Conservation (phyloP, 2,329 filamentous ascomycete species). For the Chaetoscypha palmicola region DNA sequence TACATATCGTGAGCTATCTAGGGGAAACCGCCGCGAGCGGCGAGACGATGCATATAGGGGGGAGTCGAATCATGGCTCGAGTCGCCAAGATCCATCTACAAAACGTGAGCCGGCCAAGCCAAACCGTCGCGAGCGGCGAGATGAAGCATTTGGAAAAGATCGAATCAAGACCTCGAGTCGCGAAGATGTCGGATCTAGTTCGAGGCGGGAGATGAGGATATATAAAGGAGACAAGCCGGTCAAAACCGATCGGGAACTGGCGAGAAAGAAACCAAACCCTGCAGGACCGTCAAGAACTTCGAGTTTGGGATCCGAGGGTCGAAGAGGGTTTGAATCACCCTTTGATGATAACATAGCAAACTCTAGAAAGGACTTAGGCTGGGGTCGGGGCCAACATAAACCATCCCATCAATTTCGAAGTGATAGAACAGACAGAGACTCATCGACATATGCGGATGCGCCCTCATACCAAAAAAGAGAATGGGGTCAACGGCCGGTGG, state of each 20-base stretch:
- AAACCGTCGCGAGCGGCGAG: too few relatives aligned
- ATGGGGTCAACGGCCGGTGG: neutral
- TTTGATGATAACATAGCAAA: conserved; percentile 5
- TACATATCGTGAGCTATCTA: too few relatives aligned
- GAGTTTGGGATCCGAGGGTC: neutral
- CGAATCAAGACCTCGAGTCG: too few relatives aligned
- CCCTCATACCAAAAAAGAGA: neutral
- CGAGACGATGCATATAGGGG: too few relatives aligned
- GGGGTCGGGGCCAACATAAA: neutral
- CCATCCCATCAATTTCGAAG: neutral
- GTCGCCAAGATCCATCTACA: too few relatives aligned
- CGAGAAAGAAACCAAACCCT: conserved; percentile 9
- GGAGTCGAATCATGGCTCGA: too few relatives aligned
- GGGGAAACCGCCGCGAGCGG: too few relatives aligned
- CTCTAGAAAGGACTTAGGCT: neutral
- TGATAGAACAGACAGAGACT: neutral
- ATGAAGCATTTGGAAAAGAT: too few relatives aligned
- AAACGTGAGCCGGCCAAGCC: too few relatives aligned
- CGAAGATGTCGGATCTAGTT: too few relatives aligned
- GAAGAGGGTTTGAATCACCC: neutral
- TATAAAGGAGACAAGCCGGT: too few relatives aligned
- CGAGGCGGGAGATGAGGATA: too few relatives aligned
- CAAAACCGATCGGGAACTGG: conserved; percentile 8
- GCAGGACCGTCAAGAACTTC: conserved; percentile 2
- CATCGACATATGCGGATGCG: neutral